Evolutionary conservation across 768 basidiomycete species (phyloP), one percentile per base, ranked within the genome.

Genomic region (Boletus barrowsii): DNA sequence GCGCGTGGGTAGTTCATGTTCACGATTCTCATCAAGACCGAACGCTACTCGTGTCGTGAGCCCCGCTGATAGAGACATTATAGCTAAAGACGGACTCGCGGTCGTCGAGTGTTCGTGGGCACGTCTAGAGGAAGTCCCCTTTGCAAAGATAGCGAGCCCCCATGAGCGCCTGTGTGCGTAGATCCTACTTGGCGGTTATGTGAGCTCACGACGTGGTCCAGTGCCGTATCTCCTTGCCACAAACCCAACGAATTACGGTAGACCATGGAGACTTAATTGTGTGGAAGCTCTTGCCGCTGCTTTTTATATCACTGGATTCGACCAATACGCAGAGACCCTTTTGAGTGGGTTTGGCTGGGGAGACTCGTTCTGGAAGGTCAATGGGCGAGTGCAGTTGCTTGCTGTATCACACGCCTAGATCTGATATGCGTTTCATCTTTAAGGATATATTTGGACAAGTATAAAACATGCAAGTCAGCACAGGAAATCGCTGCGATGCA

Each of bases 91-190:
- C 33, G 97, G 97, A 0, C 73, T 98, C 6, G 97, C 96, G 1
- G 97, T 99, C n/a, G 92, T 99, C 3, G 97, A 99, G 68, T 98
- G 96, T 68, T 96, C 93, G 4, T 99, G 97, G 97, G 96, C 97
- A 1, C 82, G 94, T 20, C 72, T 98, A 9, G 92, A 92, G 43
- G 97, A 98, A 53, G 87, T 99, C 9, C 97, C 97, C 1, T 99
- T 97, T 67, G 76, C 79, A 47, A 98, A 98, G 74, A 96, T 98
- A 58, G 80, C 88, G 6, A 93, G 91, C 59, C 93, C 96, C 1
- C 81, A 98, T 61, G 97, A 99, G 75, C 81, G 97, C 10, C 67
- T 98, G 42, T 65, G 95, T 97, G 63, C 57, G 92, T 80, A 0
- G 10, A 41, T 53, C 20, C 13, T 47, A 13, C 14, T 44, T 40